Base-by-base conservation (phyloP, 192 early-diverging fungal species). In the Coemansia erecta region DNA sequence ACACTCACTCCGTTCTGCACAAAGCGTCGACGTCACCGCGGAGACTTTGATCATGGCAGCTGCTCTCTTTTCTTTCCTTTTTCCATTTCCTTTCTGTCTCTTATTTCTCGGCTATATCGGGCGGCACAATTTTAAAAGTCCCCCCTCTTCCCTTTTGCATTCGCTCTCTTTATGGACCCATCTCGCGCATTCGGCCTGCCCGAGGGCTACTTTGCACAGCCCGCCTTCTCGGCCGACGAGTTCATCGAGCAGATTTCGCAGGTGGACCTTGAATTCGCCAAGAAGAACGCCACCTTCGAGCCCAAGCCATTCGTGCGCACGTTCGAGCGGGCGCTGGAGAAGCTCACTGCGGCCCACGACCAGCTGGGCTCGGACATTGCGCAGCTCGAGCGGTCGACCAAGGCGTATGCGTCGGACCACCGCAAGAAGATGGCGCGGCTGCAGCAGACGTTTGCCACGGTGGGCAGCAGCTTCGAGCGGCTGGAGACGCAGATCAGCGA, bases 281-380 rank as follows among this genome's bases (percentile, higher is more conserved):
- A 81, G 47, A 69, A 72, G 33, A 80, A 66, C 26, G 60, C 77
- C 39, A 64, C 74, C 85, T 92, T 95, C 45, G 93, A 98, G 75
- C 88, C 94, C 41, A 91, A 92, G 62, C 91, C 92, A 2, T 94
- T 97, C 68, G 94, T 96, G 47, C 82, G 92, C 31, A 90, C 86
- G 15, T 97, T 96, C 73, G 95, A 99, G 65, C 82, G 83, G 26
- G 87, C 89, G 6, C 72, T 90, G 43, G 89, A 94, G 46, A 90
- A 95, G 56, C 84, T 99, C n/a, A 68, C 86, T 33, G 82, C 84
- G 52, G 64, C 97, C 17, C 82, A 87, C 56, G 80, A 81, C 40
- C 84, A 87, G 48, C 84, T 99, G 49, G 90, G 89, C 17, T 83
- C 85, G 46, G 86, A 91, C 57, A 95, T 95, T 39, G 84, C 89